Evolutionary conservation across 2,329 filamentous ascomycete species (phyloP), one percentile per base, ranked within the genome.

Genomic region (Talaromyces verruculosus): DNA sequence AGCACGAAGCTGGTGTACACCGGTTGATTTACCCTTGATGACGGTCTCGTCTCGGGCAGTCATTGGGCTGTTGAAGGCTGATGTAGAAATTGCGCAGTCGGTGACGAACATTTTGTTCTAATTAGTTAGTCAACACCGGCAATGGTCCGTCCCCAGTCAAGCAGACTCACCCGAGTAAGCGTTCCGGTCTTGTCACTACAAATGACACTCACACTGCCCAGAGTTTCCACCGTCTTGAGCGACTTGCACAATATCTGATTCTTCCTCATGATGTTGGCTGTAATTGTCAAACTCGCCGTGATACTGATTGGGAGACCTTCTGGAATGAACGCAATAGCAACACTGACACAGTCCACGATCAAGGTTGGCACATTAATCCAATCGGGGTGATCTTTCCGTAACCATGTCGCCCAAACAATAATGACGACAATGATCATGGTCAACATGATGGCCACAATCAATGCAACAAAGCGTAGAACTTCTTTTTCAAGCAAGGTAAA

Each of bases 161-260:
- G 43, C 53, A 11, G 57, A 35, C 25, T 57, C 53, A 58, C 68
- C 77, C 70, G 74, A 78, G 83, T 78, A 81, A 76, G 64, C 22
- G 69, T 76, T 8, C 90, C 90, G 0, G 90, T 92, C 80, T 92
- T 92, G 74, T 92, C 90, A 0, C 89, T 91, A 74, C 90, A 91
- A 47, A 93, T 88, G 7, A 91, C 85, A 0, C 88, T 90, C 1
- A 92, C 89, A 0, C 88, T 84, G 0, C 90, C 90, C 0, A 92
- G 83, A 0, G 90, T 92, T 77, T 92, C 90, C 0, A 92, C 89
- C 0, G 90, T 92, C 78, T 91, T 91, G 57, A 93, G 82, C 0
- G 88, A 91, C 78, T 93, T 93, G 86, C 90, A 92, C 8, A 93
- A 83, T 51, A 93, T 88, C 73, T 90, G 89, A 75, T 92, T 89